phyloP scores from a whole-genome alignment of 2,329 filamentous ascomycete genomes.

The Trichoderma sp. region DNA sequence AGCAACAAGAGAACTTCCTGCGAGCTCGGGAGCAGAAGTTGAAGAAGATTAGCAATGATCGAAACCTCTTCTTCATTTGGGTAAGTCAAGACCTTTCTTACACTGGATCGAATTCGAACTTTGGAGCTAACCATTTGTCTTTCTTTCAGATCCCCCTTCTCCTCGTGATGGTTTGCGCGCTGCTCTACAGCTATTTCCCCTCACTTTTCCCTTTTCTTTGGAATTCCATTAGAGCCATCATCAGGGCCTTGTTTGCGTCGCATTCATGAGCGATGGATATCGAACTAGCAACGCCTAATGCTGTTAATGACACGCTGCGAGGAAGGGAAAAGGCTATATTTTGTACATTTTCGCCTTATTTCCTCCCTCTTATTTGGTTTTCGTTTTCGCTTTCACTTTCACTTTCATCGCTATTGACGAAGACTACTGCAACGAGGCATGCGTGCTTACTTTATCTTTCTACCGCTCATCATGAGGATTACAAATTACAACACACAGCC shows the following conservation, averaged over 20 bases:
- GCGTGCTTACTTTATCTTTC: not conserved
- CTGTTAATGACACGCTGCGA: not conserved
- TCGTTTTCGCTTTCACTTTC: not conserved
- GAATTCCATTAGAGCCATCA: slow-evolving; percentile 34
- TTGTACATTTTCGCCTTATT: not conserved
- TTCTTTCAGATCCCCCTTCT: slow-evolving; percentile 48
- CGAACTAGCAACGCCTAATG: slow-evolving; percentile 20
- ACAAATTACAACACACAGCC: not conserved
- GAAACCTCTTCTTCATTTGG: slow-evolving; percentile 67
- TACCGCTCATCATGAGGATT: not conserved
- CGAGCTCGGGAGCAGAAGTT: slow-evolving; percentile 59
- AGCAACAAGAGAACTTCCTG: slow-evolving; percentile 62
- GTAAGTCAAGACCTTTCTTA: slow-evolving; percentile 41
- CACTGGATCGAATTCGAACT: not conserved
- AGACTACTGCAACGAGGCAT: not conserved
- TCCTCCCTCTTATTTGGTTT: not conserved
- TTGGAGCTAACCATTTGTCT: slow-evolving; percentile 24
- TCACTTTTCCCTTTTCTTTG: slow-evolving; percentile 41
- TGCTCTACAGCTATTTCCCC: slow-evolving; percentile 51
- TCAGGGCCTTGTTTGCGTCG: slow-evolving; percentile 23
- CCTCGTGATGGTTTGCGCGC: slow-evolving; percentile 45
- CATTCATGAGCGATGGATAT: slow-evolving; percentile 3
- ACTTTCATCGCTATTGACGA: not conserved
- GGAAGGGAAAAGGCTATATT: not conserved
- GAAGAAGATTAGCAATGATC: slow-evolving; percentile 61